phyloP scores from a whole-genome alignment of 371 early-diverging fungal species.

The Mortierella sp. region DNA sequence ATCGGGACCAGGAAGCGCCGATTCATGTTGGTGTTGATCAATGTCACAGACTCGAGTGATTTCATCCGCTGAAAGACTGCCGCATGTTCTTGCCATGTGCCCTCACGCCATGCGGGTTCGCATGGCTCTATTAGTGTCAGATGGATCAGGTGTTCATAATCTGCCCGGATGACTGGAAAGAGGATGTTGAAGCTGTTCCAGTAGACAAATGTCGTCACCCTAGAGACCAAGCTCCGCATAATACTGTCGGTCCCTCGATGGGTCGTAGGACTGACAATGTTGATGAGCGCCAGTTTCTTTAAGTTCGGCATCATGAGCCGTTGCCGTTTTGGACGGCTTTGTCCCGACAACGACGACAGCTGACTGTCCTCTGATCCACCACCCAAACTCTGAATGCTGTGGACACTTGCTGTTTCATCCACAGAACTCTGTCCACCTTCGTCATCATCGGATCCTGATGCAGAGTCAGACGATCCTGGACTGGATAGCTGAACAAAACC shows the following conservation, averaged over 20 bases:
- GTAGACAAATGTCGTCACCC: conserved; percentile 22
- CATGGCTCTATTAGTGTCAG: conserved; percentile 28
- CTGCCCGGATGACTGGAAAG: conserved; percentile 27
- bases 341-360: background rate
- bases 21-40: conserved; percentile 36
- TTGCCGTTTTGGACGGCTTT: background rate
- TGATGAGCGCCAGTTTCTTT: conserved; percentile 29
- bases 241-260: conserved; percentile 27
- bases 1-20: conserved; percentile 28
- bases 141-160: conserved; percentile 10
- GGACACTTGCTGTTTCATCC: conserved; percentile 8
- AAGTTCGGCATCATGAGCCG: conserved; percentile 16
- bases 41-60: conserved; percentile 17
- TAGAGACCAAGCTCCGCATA: conserved; percentile 21
- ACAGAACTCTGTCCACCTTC: background rate
- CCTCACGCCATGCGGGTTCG: conserved; percentile 37
- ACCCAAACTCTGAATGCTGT: conserved; percentile 16
- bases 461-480: conserved; percentile 2
- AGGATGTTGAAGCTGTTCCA: conserved; percentile 41
- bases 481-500: conserved; percentile 32
- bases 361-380: conserved; percentile 14
- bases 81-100: conserved; percentile 35
- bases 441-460: conserved; percentile 8
- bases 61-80: conserved; percentile 18
- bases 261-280: conserved; percentile 36